Evolutionary conservation across 192 early-diverging fungal species (phyloP), one percentile per base, ranked within the genome.

Genomic region (Phycomyces nitens): DNA sequence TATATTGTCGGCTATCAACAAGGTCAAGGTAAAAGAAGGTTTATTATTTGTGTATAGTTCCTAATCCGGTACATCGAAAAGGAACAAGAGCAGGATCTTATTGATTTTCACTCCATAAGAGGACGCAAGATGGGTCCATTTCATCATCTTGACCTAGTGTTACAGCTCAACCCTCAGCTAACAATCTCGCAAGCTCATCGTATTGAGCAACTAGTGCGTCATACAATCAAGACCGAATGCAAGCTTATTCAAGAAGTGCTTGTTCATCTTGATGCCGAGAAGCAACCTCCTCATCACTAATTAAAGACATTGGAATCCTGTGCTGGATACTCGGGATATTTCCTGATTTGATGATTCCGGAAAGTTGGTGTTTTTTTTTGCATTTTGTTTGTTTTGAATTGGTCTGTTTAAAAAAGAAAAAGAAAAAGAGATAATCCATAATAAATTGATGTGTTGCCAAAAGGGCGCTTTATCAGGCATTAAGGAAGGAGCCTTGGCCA

Each of bases 81-180:
- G 49, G 49, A 50, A 50, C 16, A 50, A 50, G 49, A 50, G 29
- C 29, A 50, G 10, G 49, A 50, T 50, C 49, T 20, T 43, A 44
- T 68, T 7, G 69, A 68, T 23, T 82, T 77, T 69, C 68, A 77
- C 60, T 62, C 66, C 9, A 40, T 86, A 9, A 63, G 83, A 42
- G 82, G 78, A 24, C 68, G 83, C 22, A 86, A 83, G 55, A 72
- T 73, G 34, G 86, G 86, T 21, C 84, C 83, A n/a, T 80, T 82
- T 61, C 26, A 71, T 49, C 67, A 84, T 26, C 60, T 86, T 14
- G 83, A 86, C 68, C 58, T 86, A 40, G 68, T 76, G 7, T 53
- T 86, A 7, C 79, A 78, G 27, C 72, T 85, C 4, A 75, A 81
- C 40, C 79, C 83, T 2, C 27, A 62, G 8, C 59, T 86, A 20